These are phyloP conservation scores for Cymbidium sinense DNA, from an alignment of 106 monocot genomes.

Conservation along the genomic window DNA sequence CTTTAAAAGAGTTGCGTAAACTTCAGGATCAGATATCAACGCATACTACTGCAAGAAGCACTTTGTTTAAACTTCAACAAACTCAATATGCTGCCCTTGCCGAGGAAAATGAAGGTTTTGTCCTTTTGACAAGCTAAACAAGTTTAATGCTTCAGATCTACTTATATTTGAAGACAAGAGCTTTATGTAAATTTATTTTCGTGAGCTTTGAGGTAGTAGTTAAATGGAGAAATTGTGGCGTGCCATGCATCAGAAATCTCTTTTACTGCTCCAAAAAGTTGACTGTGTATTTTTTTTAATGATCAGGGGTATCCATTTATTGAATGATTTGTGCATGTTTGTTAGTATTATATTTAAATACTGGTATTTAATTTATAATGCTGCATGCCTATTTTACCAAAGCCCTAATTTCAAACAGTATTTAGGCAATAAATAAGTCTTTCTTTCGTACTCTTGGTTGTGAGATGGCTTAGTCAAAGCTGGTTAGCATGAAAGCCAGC, in stretches of 20 bases:
- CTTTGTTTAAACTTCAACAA: conserved; percentile 82
- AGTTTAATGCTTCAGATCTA: conserved; percentile 2
- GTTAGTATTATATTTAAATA: not conserved
- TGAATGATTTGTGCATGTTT: not conserved
- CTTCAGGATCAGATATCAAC: conserved; percentile 79
- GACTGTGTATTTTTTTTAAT: not conserved
- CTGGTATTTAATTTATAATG: not conserved
- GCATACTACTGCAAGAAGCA: conserved; percentile 61
- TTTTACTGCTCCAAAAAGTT: conserved; percentile 6
- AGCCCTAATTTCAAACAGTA: not conserved
- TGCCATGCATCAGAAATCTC: not conserved
- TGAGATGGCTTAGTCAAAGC: not conserved
- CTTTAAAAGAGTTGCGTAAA: conserved; percentile 69
- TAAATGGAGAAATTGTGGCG: not conserved
- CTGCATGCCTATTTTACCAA: not conserved
- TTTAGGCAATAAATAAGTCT: not conserved
- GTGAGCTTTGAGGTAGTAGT: not conserved
- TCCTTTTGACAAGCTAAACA: not conserved
- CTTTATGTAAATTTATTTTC: not conserved
- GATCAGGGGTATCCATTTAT: not conserved
- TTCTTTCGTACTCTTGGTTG: not conserved
- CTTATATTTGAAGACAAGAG: not conserved
- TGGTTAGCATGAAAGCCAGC: not conserved
- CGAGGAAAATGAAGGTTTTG: conserved; percentile 96
- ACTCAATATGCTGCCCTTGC: conserved; percentile 85